Evolutionary conservation across 2,329 filamentous ascomycete species (phyloP).

Genomic region (Xylariaceae sp.): DNA sequence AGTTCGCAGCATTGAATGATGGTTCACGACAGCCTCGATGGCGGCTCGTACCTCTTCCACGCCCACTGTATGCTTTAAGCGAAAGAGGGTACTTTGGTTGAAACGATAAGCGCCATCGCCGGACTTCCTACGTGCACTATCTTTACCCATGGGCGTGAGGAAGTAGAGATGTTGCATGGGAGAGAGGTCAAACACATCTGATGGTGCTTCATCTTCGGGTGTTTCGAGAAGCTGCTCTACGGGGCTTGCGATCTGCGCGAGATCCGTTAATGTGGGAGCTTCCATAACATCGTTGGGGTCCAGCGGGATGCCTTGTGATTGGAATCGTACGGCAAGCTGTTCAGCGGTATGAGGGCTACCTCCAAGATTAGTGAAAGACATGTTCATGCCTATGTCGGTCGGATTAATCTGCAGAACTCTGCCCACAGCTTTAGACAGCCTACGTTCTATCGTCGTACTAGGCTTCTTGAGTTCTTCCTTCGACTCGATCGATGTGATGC

Average conservation of each 20-base stretch:
- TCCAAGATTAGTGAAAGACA: constrained; percentile 39
- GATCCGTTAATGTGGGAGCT: constrained; percentile 37
- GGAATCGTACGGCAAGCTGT: constrained; percentile 38
- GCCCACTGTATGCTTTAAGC: constrained; percentile 40
- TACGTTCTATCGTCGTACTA: constrained; percentile 37
- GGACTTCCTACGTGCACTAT: constrained; percentile 28
- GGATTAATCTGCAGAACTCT: constrained; percentile 38
- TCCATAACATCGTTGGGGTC: constrained; percentile 37
- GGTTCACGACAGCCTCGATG: constrained; percentile 46
- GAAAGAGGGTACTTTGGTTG: constrained; percentile 50
- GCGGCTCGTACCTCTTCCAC: constrained; percentile 47
- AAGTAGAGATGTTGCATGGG: constrained; percentile 56
- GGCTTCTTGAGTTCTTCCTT: constrained; percentile 36
- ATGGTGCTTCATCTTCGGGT: constrained; percentile 31
- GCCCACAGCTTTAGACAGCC: constrained; percentile 39
- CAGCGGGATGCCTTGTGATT: constrained; percentile 38
- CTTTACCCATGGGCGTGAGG: constrained; percentile 42
- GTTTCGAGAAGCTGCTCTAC: constrained; percentile 30
- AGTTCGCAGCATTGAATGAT: constrained; percentile 51
- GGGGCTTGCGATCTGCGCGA: constrained; percentile 36
- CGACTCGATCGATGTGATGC: constrained; percentile 43
- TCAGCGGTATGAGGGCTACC: constrained; percentile 40
- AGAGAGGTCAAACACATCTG: constrained; percentile 45
- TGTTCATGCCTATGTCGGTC: constrained; percentile 42
- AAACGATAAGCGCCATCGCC: constrained; percentile 43